Evolutionary conservation across 2,329 filamentous ascomycete species (phyloP).

Genomic region (Penicillium sp.): DNA sequence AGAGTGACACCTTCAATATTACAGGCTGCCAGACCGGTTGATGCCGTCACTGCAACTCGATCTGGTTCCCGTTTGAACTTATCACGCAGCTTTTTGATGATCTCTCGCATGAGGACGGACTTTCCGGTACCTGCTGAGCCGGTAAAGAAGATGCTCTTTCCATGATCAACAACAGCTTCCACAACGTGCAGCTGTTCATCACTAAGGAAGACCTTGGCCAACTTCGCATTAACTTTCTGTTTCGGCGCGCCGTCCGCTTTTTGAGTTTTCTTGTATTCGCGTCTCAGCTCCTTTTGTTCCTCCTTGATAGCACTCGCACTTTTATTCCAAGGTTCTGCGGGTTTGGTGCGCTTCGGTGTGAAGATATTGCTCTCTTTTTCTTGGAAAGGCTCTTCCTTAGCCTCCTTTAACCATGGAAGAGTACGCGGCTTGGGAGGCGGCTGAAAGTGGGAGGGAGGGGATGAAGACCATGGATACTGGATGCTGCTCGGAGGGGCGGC

Average conservation of each 20-base stretch:
- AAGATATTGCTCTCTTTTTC: slow-evolving; percentile 34
- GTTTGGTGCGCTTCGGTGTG: slow-evolving; percentile 51
- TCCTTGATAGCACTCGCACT: slow-evolving; percentile 75
- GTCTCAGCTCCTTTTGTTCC: slow-evolving; percentile 72
- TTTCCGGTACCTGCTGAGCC: slow-evolving; percentile 96
- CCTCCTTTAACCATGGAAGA: slow-evolving; percentile 60
- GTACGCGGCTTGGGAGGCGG: slow-evolving; percentile 63
- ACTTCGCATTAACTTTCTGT: slow-evolving; percentile 43
- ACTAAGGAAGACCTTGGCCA: slow-evolving; percentile 71
- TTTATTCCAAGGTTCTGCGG: slow-evolving; percentile 68
- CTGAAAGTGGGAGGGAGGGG: slow-evolving; percentile 51
- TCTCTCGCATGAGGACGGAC: slow-evolving; percentile 90
- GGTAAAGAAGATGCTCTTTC: slow-evolving; percentile 95
- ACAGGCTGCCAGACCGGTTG: slow-evolving; percentile 91
- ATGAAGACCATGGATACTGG: slow-evolving; percentile 71
- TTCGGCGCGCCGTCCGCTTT: slow-evolving; percentile 48
- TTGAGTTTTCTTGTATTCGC: slow-evolving; percentile 59
- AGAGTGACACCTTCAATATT: slow-evolving; percentile 95
- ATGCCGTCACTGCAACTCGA: slow-evolving; percentile 88
- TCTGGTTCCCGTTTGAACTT: slow-evolving; percentile 79
- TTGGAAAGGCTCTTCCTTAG: slow-evolving; percentile 36
- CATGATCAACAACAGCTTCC: slow-evolving; percentile 76
- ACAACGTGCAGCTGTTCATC: slow-evolving; percentile 84
- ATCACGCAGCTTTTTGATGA: slow-evolving; percentile 77
- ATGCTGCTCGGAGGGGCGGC: slow-evolving; percentile 56